These are phyloP conservation scores for Candida koratica DNA, from an alignment of 805 yeast genomes.

Conservation along the genomic window DNA sequence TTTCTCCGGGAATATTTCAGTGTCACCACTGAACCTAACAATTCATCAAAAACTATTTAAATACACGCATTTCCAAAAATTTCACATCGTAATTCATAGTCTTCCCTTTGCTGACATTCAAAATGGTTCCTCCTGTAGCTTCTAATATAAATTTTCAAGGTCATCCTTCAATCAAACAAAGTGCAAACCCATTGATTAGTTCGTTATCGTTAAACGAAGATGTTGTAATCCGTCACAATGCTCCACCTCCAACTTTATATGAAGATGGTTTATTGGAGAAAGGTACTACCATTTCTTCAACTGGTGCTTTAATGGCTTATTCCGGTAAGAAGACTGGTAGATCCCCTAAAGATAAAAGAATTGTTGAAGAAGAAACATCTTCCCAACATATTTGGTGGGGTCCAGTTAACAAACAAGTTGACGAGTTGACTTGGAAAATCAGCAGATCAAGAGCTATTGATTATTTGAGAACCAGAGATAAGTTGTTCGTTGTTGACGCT, in stretches of 20 bases:
- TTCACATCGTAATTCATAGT: too few species aligned
- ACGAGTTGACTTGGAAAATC: slow-evolving; percentile 91
- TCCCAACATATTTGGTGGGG: slow-evolving; percentile 96
- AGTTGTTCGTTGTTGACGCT: slow-evolving; percentile 92
- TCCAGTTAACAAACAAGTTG: slow-evolving; percentile 93
- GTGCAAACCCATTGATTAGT: slow-evolving; percentile 39
- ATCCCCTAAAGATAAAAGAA: slow-evolving; percentile 97
- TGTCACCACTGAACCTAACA: slow-evolving; percentile 2
- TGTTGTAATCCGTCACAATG: slow-evolving; percentile 77
- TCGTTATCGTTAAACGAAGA: slow-evolving; percentile 52
- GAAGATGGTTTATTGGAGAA: slow-evolving; percentile 91
- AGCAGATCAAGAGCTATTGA: slow-evolving; percentile 96
- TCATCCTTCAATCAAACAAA: slow-evolving; percentile 37
- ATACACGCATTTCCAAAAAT: slow-evolving; percentile 6
- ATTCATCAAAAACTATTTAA: slow-evolving; percentile 13
- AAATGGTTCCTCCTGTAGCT: slow-evolving; percentile 45
- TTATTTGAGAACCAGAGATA: slow-evolving; percentile 91
- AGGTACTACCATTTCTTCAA: slow-evolving; percentile 85
- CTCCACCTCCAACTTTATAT: slow-evolving; percentile 87
- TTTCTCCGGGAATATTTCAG: slow-evolving; percentile 12
- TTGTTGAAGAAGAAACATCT: slow-evolving; percentile 90
- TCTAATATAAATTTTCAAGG: slow-evolving; percentile 40
- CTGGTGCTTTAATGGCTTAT: slow-evolving; percentile 94
- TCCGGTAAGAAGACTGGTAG: slow-evolving; percentile 97
- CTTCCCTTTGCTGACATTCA: too few species aligned